These are phyloP conservation scores for Tarenaya hassleriana DNA, from an alignment of 345 rosid species.

Conservation along the genomic window DNA sequence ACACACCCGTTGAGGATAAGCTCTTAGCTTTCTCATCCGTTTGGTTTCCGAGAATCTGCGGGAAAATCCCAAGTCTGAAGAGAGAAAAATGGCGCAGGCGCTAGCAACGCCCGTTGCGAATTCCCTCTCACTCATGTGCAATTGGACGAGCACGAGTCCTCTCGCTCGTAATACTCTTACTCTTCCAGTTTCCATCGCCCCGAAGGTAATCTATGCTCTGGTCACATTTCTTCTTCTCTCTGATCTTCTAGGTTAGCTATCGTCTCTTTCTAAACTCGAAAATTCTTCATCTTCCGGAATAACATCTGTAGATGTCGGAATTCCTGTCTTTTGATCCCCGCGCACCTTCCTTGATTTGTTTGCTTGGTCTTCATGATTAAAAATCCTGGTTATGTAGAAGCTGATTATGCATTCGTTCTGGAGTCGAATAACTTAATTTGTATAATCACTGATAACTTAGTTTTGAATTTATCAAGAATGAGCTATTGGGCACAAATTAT, in stretches of 20 bases:
- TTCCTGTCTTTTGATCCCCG: neutral
- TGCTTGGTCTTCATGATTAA: neutral
- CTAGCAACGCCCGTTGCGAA: constrained; percentile 61
- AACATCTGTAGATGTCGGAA: neutral
- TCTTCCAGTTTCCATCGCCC: constrained; percentile 38
- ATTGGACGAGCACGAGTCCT: constrained; percentile 23
- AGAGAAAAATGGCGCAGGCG: constrained; percentile 54
- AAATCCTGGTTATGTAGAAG: neutral
- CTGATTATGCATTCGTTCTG: no score
- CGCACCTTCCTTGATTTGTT: neutral
- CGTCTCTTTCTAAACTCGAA: neutral
- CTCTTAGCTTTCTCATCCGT: no score
- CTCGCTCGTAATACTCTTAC: constrained; percentile 38
- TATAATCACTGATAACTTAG: no score
- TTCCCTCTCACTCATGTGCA: constrained; percentile 52
- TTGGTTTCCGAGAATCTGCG: neutral
- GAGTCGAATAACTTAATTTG: no score
- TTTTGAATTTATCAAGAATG: no score
- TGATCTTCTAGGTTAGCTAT: neutral
- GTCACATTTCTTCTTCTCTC: neutral
- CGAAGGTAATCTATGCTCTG: no score
- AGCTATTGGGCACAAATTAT: neutral
- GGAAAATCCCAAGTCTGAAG: neutral
- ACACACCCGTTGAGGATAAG: no score
- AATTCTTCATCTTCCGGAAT: neutral